Evolutionary conservation across 75 land plant genomes (phyloP), one percentile per base, ranked within the genome.

Genomic region (Pinus albicaulis): DNA sequence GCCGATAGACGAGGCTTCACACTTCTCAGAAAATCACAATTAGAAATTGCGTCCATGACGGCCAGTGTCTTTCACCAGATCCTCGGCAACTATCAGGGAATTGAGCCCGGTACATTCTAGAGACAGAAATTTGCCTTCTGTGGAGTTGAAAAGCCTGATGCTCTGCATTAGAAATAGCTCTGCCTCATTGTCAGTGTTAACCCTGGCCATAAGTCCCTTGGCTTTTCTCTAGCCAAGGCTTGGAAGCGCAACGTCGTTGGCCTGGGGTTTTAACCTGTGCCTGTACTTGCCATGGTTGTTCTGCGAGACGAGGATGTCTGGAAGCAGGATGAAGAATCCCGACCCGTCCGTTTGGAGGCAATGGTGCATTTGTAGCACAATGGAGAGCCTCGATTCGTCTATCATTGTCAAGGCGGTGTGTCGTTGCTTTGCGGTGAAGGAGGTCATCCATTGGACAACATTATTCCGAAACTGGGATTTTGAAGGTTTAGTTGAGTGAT

Each of bases 41-140:
- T 74, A 14, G 99, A 89, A n/a, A 97, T 66, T 26, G 66, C 80
- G 66, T 97, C 99, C 99, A 97, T 97, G 3, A 80, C 83, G 26
- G 34, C 91, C 95, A 62, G 86, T 70, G 77, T 92, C 80, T 19
- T 56, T 72, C 19, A 91, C 87, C 19, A 97, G 76, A 20, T 83
- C 85, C 65, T 88, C 89, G 4, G 79, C 44, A 0, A 97, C 81
- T 16, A 81, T 82, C 59, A 91, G 14, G 16, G 87, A 62, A 83
- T 96, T 95, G n/a, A 92, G 60, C 36, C 22, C 36, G 60, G 57
- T 41, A 14, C 23, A 19, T 41, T 77, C 75, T 20, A 62, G 63
- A 14, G 55, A 20, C 5, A 75, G 23, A 57, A 55, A 73, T 22
- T 80, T 86, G 2, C 89, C 87, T 44, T 89, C 98, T 5, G 34